Percentiles rank a stretch among this genome's conserved stretches.
Conservation (phyloP, 2,329 filamentous ascomycete genomes). For the Graphilbum sp. region DNA sequence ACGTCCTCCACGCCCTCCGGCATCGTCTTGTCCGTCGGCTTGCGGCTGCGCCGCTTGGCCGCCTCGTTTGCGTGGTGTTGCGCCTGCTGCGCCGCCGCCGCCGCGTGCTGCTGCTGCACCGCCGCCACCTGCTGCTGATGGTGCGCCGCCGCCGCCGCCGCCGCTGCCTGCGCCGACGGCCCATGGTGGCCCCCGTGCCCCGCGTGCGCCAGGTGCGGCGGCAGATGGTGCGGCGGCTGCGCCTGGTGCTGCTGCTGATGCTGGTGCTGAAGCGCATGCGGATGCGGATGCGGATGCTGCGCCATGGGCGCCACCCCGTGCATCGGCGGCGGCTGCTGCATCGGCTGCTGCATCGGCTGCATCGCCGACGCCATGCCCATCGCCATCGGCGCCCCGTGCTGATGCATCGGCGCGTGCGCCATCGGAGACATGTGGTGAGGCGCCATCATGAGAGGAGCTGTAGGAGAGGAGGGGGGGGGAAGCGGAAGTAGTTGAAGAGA, state of each 20-base stretch:
- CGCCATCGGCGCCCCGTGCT: neutral
- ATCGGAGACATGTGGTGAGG: constrained; percentile 7
- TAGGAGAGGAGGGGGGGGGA: neutral
- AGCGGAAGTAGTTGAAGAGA: neutral
- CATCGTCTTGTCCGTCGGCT: constrained; percentile 88
- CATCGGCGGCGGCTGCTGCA: neutral
- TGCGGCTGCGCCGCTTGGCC: constrained; percentile 66
- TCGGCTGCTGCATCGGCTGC: neutral
- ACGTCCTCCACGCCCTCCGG: constrained; percentile 78
- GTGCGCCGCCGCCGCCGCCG: neutral
- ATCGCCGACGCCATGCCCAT: neutral
- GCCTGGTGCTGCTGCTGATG: no score
- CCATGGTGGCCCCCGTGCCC: constrained; percentile 2
- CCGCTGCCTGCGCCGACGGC: constrained; percentile 1
- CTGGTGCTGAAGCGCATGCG: no score
- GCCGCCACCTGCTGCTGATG: constrained; percentile 31
- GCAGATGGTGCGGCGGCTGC: neutral
- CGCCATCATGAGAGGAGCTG: constrained; percentile 7
- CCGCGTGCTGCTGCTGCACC: constrained; percentile 34
- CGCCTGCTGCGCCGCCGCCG: constrained; percentile 32
- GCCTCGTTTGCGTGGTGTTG: constrained; percentile 42
- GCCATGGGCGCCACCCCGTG: neutral
- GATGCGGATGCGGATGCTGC: no score
- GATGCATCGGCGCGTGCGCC: constrained; percentile 4
- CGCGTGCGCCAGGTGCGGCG: neutral